Percentiles rank a stretch among this genome's conserved stretches.
Conservation (phyloP, 345 rosid species). For the Brassica napus region DNA sequence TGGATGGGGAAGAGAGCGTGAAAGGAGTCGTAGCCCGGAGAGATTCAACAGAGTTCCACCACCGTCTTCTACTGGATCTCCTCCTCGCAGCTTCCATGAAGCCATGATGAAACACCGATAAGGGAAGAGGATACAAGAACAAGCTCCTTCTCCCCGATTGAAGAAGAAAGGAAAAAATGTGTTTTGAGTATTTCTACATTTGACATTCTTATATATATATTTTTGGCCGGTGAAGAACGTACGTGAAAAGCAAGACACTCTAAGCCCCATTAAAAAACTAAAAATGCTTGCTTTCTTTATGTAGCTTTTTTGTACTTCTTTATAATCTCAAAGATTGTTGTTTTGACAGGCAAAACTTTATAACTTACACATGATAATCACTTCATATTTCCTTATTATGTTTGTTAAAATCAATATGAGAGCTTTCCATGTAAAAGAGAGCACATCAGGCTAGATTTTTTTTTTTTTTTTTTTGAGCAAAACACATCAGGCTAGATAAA, state of each 20-base stretch:
- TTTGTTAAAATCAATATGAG: background rate
- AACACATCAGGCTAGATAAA: background rate
- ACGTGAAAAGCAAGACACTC: background rate
- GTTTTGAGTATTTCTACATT: background rate
- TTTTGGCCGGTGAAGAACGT: background rate
- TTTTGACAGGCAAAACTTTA: background rate
- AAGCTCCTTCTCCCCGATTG: background rate
- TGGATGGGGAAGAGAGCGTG: conserved; percentile 50
- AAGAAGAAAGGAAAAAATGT: background rate
- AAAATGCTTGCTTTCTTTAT: background rate
- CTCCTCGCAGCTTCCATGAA: conserved; percentile 73
- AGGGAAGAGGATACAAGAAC: background rate
- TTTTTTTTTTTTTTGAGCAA: too few relatives aligned
- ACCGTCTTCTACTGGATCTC: conserved; percentile 45
- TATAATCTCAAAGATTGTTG: background rate
- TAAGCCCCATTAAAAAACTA: background rate
- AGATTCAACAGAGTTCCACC: conserved; percentile 45
- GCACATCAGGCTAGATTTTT: background rate
- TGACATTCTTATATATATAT: background rate
- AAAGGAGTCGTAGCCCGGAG: conserved; percentile 64
- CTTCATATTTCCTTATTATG: background rate
- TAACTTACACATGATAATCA: background rate
- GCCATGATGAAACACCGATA: conserved; percentile 46
- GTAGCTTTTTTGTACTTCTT: background rate
- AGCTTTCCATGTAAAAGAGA: background rate